Evolutionary conservation across 1,139 yeast genomes (phyloP), one percentile per base, ranked within the genome.

Genomic region (Lodderomyces pseudojiufengensis): DNA sequence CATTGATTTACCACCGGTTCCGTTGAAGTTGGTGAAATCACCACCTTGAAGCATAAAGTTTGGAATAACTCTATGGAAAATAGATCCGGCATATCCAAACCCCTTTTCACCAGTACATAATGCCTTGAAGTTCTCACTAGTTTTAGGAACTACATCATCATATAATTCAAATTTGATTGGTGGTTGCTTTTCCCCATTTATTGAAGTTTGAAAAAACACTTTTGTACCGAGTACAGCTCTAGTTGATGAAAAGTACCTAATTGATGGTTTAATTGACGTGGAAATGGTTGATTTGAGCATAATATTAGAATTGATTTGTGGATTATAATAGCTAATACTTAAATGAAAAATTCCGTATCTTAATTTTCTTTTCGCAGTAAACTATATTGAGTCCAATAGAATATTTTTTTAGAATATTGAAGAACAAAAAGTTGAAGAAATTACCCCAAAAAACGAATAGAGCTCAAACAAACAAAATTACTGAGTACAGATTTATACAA

Each of bases 41-140:
- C 71, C 71, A 46, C 70, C 71, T 50, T 65, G 71, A 48, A 65
- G 57, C 70, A 65, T 65, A 49, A 65, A 65, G 47, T 52, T 50
- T n/a, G 70, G 70, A 36, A 65, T 65, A 20, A 65, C 61, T 48
- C 71, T 52, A 57, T 65, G 71, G 62, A 65, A 63, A 29, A 79
- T 73, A 39, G 95, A 85, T 54, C 77, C 80, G n/a, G 32, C 31
- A 18, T 41, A 38, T 8, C 96, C 96, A 64, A 75, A 86, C 43
- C 96, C 97, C 75, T 87, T 82, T 73, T 88, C 95, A 57, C 97
- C 97, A 49, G 97, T 88, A 63, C 84, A 76, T 56, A 88, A 76
- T 48, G 95, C 96, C 66, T 95, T 80, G 86, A 88, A 88, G 79
- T 88, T 88, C 73, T 84, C 95, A 48, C 95, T 80, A 49, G 97